Conservation (phyloP, 495 filamentous ascomycete species). For the Talaromyces thailandensis region DNA sequence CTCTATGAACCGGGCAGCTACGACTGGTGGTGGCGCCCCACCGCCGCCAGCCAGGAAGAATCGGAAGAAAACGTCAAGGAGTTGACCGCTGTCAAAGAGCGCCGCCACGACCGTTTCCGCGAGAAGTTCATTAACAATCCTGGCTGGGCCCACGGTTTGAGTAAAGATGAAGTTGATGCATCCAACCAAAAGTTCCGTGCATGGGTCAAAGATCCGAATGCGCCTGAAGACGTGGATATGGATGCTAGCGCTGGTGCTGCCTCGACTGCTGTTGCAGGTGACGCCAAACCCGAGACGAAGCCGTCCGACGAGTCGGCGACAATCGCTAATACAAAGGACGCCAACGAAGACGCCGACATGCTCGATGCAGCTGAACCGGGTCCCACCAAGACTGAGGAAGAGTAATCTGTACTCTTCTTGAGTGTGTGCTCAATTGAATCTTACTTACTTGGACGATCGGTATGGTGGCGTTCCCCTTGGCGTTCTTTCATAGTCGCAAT, state of each 20-base stretch:
- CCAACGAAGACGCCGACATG: constrained; percentile 1
- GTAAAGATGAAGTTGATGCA: constrained; percentile 62
- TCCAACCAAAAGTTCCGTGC: constrained; percentile 52
- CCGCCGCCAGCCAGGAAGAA: constrained; percentile 17
- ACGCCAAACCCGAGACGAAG: constrained; percentile 9
- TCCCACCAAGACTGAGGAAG: constrained; percentile 1
- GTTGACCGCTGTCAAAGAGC: constrained; percentile 40
- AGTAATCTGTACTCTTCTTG: not conserved
- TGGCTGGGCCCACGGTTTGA: constrained; percentile 63
- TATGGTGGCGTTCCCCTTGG: not conserved
- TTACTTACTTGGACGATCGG: not conserved
- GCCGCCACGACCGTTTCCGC: constrained; percentile 51
- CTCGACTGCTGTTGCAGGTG: constrained; percentile 6
- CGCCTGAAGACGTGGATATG: constrained; percentile 6
- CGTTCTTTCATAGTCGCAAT: not conserved
- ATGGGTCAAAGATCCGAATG: constrained; percentile 26
- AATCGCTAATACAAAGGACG: constrained; percentile 2
- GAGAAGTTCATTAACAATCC: constrained; percentile 71
- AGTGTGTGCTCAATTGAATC: too few relatives aligned
- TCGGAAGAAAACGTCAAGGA: constrained; percentile 36
- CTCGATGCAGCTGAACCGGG: not conserved
- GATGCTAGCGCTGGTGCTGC: constrained; percentile 4
- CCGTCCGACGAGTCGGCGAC: constrained; percentile 2
- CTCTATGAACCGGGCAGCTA: constrained; percentile 63
- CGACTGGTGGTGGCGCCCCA: constrained; percentile 48